Evolutionary conservation across 495 filamentous ascomycete genomes (phyloP).

Genomic region (Tuber microsphaerosporum): DNA sequence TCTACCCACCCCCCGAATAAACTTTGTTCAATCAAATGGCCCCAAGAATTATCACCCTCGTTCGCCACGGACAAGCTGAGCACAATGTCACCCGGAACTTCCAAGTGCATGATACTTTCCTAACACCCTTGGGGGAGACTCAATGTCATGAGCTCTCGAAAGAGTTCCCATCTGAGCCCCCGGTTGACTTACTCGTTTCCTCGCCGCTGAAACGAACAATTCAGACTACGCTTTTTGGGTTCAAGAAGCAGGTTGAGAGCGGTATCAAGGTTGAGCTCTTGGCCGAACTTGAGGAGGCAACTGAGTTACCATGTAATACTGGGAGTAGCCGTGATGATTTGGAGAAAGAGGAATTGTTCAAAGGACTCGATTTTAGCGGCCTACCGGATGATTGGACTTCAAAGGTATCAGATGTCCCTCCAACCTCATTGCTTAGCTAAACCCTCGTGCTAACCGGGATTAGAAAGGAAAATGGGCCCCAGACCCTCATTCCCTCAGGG

Average conservation of each 20-base stretch:
- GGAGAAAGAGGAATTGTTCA: conserved; percentile 53
- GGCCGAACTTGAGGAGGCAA: conserved; percentile 36
- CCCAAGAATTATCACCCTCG: no score
- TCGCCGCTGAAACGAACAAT: conserved; percentile 81
- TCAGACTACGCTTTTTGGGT: conserved; percentile 68
- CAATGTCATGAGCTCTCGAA: conserved; percentile 63
- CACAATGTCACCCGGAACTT: no score
- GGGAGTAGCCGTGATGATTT: conserved; percentile 55
- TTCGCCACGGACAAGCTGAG: no score
- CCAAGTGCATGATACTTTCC: conserved; percentile 60
- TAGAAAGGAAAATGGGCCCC: no score
- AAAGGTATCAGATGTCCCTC: conserved; percentile 42
- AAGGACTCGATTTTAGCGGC: conserved; percentile 48
- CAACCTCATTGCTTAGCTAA: background rate
- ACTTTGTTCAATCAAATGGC: no score
- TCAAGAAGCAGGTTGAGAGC: conserved; percentile 46
- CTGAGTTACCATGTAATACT: conserved; percentile 71
- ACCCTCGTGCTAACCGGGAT: background rate
- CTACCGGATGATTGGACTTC: conserved; percentile 34
- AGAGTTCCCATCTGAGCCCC: conserved; percentile 57
- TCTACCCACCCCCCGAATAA: no score
- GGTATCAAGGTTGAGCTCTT: conserved; percentile 58
- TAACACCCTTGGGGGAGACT: conserved; percentile 66
- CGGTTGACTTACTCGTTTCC: conserved; percentile 15
- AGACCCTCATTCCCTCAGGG: conserved; percentile 54